Conservation (phyloP, 345 rosid genomes). For the Pugionium cornutum region DNA sequence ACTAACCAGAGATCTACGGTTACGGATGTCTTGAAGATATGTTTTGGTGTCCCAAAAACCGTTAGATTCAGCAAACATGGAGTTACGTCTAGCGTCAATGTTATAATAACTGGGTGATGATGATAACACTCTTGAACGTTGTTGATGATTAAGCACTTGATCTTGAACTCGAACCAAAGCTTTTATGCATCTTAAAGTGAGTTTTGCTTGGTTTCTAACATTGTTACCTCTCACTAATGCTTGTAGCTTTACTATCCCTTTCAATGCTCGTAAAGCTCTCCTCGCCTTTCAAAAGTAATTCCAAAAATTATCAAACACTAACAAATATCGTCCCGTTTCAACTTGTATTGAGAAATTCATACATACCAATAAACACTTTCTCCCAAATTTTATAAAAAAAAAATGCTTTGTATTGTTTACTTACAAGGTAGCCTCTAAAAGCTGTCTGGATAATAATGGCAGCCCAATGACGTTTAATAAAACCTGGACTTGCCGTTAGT, state of each 20-base stretch:
- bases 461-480: slow-evolving; percentile 62
- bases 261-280: slow-evolving; percentile 81
- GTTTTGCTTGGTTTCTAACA: slow-evolving; percentile 73
- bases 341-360: not conserved
- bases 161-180: slow-evolving; percentile 80
- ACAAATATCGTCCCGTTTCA: not conserved
- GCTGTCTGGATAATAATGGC: slow-evolving; percentile 76
- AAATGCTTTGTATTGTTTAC: slow-evolving; percentile 3
- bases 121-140: slow-evolving; percentile 50
- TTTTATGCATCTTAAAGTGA: slow-evolving; percentile 73
- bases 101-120: slow-evolving; percentile 17
- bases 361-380: too few relatives aligned
- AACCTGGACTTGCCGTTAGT: slow-evolving; percentile 51
- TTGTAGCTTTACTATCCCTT: slow-evolving; percentile 89
- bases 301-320: not conserved
- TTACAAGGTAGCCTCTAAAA: slow-evolving; percentile 89
- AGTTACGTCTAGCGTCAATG: slow-evolving; percentile 48
- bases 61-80: slow-evolving; percentile 53
- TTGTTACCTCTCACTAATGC: slow-evolving; percentile 93
- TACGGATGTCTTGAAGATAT: slow-evolving; percentile 65
- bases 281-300: slow-evolving; percentile 51
- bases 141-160: slow-evolving; percentile 61
- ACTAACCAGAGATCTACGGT: slow-evolving; percentile 54
- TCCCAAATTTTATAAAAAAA: too few relatives aligned
- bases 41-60: slow-evolving; percentile 53